A percentile compares a stretch with the other conserved stretches of the same genome.
Conservation (phyloP, 345 rosid genomes). For the Anastatica hierochuntica region DNA sequence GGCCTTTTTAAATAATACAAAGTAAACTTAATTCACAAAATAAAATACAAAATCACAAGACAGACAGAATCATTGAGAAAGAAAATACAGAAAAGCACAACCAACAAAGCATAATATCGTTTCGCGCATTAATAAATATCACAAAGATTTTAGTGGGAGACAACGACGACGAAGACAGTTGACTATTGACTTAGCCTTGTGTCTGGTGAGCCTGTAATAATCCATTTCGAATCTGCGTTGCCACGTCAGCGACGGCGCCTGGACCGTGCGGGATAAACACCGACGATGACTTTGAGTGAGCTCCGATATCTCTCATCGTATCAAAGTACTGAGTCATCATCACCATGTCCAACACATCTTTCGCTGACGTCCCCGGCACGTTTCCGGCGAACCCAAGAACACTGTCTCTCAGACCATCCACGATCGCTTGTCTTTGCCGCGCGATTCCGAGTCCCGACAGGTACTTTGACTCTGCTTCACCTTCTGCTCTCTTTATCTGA, state of each 20-base stretch:
- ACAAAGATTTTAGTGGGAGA: too few relatives aligned
- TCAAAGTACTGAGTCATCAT: slow-evolving; percentile 35
- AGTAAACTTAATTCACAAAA: too few relatives aligned
- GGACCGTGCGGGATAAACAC: slow-evolving; percentile 36
- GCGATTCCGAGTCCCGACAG: slow-evolving; percentile 46
- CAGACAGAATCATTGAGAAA: too few relatives aligned
- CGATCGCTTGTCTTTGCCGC: slow-evolving; percentile 48
- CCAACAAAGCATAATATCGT: too few relatives aligned
- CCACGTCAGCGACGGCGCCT: slow-evolving; percentile 28
- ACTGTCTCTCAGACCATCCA: slow-evolving; percentile 50
- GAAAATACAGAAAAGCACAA: too few relatives aligned
- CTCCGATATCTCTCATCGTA: slow-evolving; percentile 33
- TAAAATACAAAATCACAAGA: too few relatives aligned
- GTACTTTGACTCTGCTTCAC: slow-evolving; percentile 46
- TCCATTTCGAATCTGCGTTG: slow-evolving; percentile 30
- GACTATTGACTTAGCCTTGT: too few relatives aligned
- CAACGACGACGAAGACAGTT: too few relatives aligned
- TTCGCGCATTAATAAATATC: too few relatives aligned
- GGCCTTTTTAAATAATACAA: too few relatives aligned
- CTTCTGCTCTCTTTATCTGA: slow-evolving; percentile 53
- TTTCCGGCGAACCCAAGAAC: slow-evolving; percentile 45
- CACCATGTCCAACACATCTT: slow-evolving; percentile 32
- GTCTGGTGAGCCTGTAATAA: slow-evolving; percentile 27
- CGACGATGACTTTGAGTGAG: slow-evolving; percentile 22
- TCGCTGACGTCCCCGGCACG: slow-evolving; percentile 41